Evolutionary conservation across 371 early-diverging fungal genomes (phyloP), one percentile per base, ranked within the genome.

Genomic region (Mucor racemosus): DNA sequence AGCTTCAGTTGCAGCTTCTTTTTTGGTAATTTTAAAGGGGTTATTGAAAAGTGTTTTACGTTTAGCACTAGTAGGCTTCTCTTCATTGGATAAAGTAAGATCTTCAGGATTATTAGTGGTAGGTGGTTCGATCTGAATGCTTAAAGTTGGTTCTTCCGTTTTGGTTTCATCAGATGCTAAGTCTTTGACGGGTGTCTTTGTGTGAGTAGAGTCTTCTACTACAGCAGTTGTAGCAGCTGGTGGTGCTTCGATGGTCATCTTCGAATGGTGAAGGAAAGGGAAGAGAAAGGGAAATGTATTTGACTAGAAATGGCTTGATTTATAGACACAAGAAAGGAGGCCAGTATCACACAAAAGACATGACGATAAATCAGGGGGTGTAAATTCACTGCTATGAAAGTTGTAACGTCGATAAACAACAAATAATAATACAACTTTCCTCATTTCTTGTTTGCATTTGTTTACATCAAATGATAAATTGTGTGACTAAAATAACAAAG

Each of bases 101-200:
- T 65, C 33, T 46, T 64, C 65, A 19, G 44, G 40, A 40, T 40
- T 54, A 11, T 55, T 40, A 6, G 54, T 33, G 9, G 56, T 26
- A 33, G 60, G 42, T 19, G 60, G 55, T 13, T 66, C 66, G 19
- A 66, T 50, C 41, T 66, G 66, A n/a, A 46, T 66, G 33, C 34
- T 54, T 4, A 60, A 58, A 11, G 54, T 54, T 39, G 63, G 63
- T 31, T 62, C 62, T 15, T 44, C 40, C 7, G 58, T 48, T 14
- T 48, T 40, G 31, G 53, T 26, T 3, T 21, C 53, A 53, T 26
- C 26, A 5, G 50, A 11, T 9, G 38, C 38, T 9, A 38, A 6
- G 7, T 44, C 26, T 53, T 53, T 19, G 33, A 1, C 6, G 13
- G 38, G 19, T 41, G 58, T 31, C 3, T 38, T 38, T 11, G 38